A percentile compares a stretch with the other conserved stretches of the same genome.
These are phyloP conservation scores for Saturnispora dispora DNA, from an alignment of 805 yeast species.

Conservation along the genomic window DNA sequence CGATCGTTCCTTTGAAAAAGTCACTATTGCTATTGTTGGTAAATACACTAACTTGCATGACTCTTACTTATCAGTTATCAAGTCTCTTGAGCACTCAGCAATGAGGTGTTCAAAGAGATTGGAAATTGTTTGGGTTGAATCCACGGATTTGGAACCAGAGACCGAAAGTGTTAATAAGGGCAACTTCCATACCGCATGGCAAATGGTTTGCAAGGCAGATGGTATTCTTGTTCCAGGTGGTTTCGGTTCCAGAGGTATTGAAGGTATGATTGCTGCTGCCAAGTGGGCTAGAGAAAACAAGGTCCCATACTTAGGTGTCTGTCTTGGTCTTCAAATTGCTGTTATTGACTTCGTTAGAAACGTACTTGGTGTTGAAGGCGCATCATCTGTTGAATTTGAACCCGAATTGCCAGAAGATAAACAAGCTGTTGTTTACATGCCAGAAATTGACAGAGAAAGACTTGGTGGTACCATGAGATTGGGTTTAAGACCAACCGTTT, in stretches of 20 bases:
- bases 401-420: constrained; percentile 50
- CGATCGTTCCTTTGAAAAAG: constrained; percentile 78
- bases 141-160: constrained; percentile 77
- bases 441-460: constrained; percentile 91
- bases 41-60: constrained; percentile 94
- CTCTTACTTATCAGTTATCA: constrained; percentile 88
- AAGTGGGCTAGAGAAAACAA: constrained; percentile 96
- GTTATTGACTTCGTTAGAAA: constrained; percentile 87
- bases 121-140: constrained; percentile 93
- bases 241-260: constrained; percentile 93
- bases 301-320: constrained; percentile 92
- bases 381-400: constrained; percentile 79
- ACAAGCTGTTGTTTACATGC: constrained; percentile 91
- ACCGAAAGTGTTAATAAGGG: constrained; percentile 55
- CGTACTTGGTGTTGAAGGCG: constrained; percentile 56
- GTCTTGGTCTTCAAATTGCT: constrained; percentile 95
- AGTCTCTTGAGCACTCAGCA: constrained; percentile 90
- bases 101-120: constrained; percentile 80
- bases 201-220: constrained; percentile 82
- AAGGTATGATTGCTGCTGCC: constrained; percentile 96
- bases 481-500: constrained; percentile 85
- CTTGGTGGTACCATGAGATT: constrained; percentile 99
- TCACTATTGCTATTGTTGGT: constrained; percentile 93
- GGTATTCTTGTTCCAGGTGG: constrained; percentile 99
- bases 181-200: constrained; percentile 93